Conservation (phyloP, 2,329 filamentous ascomycete species). For the Diplodia mutila region DNA sequence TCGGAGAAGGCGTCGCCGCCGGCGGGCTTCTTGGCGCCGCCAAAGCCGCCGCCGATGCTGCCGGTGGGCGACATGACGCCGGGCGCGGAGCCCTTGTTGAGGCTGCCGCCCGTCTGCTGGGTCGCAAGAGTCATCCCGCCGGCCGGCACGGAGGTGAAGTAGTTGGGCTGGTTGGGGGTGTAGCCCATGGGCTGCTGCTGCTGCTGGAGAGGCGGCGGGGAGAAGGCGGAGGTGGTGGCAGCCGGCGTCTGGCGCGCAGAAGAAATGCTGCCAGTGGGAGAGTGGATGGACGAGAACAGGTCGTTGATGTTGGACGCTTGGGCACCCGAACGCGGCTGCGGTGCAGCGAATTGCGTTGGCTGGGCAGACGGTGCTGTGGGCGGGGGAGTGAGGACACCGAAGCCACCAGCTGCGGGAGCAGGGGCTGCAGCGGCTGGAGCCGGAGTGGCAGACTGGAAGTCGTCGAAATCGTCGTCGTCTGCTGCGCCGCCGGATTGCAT, state of each 20-base stretch:
- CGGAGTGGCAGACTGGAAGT: constrained; percentile 87
- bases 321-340: constrained; percentile 81
- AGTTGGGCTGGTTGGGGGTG: constrained; percentile 84
- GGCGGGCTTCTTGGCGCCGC: constrained; percentile 49
- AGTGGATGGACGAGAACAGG: constrained; percentile 82
- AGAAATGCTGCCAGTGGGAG: constrained; percentile 61
- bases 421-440: constrained; percentile 46
- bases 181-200: constrained; percentile 63
- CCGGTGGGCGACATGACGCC: constrained; percentile 42
- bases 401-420: constrained; percentile 32
- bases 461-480: constrained; percentile 93
- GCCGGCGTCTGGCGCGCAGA: constrained; percentile 55
- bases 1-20: constrained; percentile 88
- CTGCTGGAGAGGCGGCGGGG: constrained; percentile 43
- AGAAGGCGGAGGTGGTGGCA: constrained; percentile 38
- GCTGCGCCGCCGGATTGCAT: constrained; percentile 56
- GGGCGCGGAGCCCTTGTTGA: constrained; percentile 40
- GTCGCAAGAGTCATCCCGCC: constrained; percentile 31
- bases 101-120: constrained; percentile 38
- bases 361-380: background rate
- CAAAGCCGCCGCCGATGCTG: constrained; percentile 35
- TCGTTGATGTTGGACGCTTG: constrained; percentile 80
- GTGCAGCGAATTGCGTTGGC: constrained; percentile 74
- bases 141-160: constrained; percentile 80
- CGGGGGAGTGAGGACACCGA: constrained; percentile 37